Base-by-base conservation (phyloP, 1,139 yeast species). In the Nematodospora anomalae region DNA sequence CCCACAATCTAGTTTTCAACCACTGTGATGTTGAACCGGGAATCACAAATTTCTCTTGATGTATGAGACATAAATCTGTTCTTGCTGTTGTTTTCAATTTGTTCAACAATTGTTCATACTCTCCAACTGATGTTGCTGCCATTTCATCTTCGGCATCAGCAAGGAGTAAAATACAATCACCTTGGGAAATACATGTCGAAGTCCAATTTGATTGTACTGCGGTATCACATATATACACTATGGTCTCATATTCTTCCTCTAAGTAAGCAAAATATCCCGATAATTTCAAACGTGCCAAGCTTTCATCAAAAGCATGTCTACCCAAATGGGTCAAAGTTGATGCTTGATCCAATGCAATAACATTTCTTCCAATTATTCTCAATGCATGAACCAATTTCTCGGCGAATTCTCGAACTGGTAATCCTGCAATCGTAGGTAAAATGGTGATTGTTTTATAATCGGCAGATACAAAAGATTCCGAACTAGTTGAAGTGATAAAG, bases 231-330 rank as follows among this genome's bases (percentile, higher is more conserved):
- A 92, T 80, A 53, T 92, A 92, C 3, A 92, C 79, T 5, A 92
- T 84, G 3, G 90, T 84, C 50, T 90, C 88, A 55, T 82, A 87
- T 45, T 80, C 78, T 52, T 90, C 97, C 66, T 92, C 98, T 39
- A 92, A 69, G 46, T 89, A 95, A 0, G 96, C 87, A 52, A 92
- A 83, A 52, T 84, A 87, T 0, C 97, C 96, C 32, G 94, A 78
- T 44, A 90, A 80, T 55, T 88, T 89, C 52, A 92, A 67, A 39
- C 83, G 79, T 0, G 96, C 88, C 41, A 92, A 70, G 25, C 72
- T 49, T 49, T 83, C 90, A 57, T 88, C 96, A 64, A 92, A 92
- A 0, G 98, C 97, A 60, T 90, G 88, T 38, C 90, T 76, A 1
- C 98, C 98, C 41, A 92, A 67, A 57, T 86, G 92, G 3, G 77